A percentile compares a stretch with the other conserved stretches of the same genome.
These are phyloP conservation scores for Chloropicon primus DNA, from an alignment of 139 green algal species.

Conservation along the genomic window DNA sequence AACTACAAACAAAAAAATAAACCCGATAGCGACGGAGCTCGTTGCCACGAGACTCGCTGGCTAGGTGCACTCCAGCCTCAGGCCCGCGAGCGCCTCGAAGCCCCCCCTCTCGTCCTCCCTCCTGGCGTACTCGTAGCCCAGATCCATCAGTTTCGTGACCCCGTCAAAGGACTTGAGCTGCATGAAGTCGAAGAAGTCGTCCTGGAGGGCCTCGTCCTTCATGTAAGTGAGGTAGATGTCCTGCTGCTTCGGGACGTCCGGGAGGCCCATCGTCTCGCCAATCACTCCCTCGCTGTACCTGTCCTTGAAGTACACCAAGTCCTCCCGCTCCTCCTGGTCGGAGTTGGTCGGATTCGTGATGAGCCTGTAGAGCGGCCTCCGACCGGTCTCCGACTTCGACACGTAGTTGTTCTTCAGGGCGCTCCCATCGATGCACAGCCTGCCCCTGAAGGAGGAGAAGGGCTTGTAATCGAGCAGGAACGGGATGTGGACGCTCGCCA, in stretches of 20 bases:
- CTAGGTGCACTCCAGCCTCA: background rate
- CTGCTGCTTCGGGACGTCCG: background rate
- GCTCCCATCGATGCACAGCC: constrained; percentile 30
- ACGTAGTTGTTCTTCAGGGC: background rate
- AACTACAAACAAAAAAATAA: too few species aligned
- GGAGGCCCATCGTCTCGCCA: background rate
- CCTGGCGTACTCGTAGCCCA: background rate
- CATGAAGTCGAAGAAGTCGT: background rate
- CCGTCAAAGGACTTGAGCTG: background rate
- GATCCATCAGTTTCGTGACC: background rate
- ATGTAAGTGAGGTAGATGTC: background rate
- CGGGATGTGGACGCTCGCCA: constrained; percentile 46
- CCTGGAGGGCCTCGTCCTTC: background rate
- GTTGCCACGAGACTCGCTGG: background rate
- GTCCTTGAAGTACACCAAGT: background rate
- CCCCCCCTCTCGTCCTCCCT: background rate
- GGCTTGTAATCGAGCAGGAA: constrained; percentile 47
- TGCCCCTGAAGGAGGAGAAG: constrained; percentile 20
- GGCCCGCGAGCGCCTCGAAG: background rate
- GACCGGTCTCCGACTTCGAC: background rate
- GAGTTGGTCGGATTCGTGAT: too few species aligned
- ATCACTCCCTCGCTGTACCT: background rate
- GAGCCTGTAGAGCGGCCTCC: background rate
- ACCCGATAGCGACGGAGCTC: too few species aligned
- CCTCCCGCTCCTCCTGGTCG: too few species aligned